phyloP scores from a whole-genome alignment of 2,329 filamentous ascomycete species.

The Coniochaeta pulveracea region DNA sequence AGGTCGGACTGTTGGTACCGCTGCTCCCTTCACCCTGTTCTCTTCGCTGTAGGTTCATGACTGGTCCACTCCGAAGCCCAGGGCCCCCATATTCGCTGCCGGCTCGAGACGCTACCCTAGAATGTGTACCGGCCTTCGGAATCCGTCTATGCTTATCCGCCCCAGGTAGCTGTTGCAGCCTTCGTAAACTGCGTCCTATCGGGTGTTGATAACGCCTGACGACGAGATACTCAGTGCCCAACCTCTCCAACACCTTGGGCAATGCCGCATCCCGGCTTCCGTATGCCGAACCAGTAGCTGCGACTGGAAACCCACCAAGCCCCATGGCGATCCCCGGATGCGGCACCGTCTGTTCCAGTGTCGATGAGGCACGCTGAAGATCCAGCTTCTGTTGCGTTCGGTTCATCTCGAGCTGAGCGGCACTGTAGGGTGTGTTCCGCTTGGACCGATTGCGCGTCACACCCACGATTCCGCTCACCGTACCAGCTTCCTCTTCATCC shows the following conservation, averaged over 20 bases:
- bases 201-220: conserved; percentile 63
- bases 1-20: no score
- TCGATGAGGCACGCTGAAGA: conserved; percentile 61
- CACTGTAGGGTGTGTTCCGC: conserved; percentile 21
- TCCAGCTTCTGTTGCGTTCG: conserved; percentile 68
- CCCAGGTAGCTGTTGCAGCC: conserved; percentile 40
- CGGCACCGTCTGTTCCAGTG: conserved; percentile 45
- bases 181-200: conserved; percentile 48
- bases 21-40: not conserved
- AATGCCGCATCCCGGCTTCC: conserved; percentile 47
- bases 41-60: conserved; percentile 1
- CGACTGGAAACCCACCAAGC: conserved; percentile 23
- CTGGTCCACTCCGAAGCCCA: conserved; percentile 1
- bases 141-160: conserved; percentile 38
- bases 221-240: conserved; percentile 63
- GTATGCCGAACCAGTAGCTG: conserved; percentile 35
- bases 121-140: conserved; percentile 25
- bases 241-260: conserved; percentile 56
- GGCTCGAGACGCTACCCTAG: no score
- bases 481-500: conserved; percentile 16
- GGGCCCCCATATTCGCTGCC: conserved; percentile 7
- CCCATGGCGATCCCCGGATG: conserved; percentile 26
- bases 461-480: conserved; percentile 19
- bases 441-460: conserved; percentile 11
- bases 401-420: conserved; percentile 42